Evolutionary conservation across 305 asterid species (phyloP).

Genomic region (Ilex paraguariensis): DNA sequence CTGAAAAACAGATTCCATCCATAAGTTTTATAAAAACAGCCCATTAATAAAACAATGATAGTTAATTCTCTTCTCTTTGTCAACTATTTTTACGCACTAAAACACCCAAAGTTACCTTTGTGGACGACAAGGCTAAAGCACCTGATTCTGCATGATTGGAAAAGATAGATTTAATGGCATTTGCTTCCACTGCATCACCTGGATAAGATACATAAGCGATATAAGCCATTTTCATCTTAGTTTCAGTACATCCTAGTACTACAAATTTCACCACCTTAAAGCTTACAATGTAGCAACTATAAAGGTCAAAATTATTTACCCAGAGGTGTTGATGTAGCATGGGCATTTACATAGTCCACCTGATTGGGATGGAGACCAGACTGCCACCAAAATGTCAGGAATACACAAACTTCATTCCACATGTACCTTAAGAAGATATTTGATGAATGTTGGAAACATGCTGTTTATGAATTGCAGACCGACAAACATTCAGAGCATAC

Average conservation of each 20-base stretch:
- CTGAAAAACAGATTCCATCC: too few relatives aligned
- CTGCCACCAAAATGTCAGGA: conserved; percentile 37
- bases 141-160: conserved; percentile 65
- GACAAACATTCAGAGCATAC: not conserved
- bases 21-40: too few relatives aligned
- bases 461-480: conserved; percentile 2
- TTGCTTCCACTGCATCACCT: conserved; percentile 94
- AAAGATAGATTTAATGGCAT: conserved; percentile 68
- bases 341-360: conserved; percentile 94
- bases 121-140: conserved; percentile 75
- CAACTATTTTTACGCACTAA: not conserved
- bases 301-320: conserved; percentile 42
- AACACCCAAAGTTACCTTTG: conserved; percentile 53
- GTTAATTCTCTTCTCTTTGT: too few relatives aligned
- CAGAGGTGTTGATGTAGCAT: conserved; percentile 95
- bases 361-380: conserved; percentile 73
- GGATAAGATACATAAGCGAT: conserved; percentile 20
- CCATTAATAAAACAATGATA: too few relatives aligned
- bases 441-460: not conserved
- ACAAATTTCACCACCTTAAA: not conserved
- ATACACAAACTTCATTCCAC: too few relatives aligned
- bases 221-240: conserved; percentile 2
- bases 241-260: conserved; percentile 6
- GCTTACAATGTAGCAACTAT: conserved; percentile 7
- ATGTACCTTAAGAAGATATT: not conserved